phyloP scores from a whole-genome alignment of 2,329 filamentous ascomycete genomes.

The Microdochium trichocladiopsis region DNA sequence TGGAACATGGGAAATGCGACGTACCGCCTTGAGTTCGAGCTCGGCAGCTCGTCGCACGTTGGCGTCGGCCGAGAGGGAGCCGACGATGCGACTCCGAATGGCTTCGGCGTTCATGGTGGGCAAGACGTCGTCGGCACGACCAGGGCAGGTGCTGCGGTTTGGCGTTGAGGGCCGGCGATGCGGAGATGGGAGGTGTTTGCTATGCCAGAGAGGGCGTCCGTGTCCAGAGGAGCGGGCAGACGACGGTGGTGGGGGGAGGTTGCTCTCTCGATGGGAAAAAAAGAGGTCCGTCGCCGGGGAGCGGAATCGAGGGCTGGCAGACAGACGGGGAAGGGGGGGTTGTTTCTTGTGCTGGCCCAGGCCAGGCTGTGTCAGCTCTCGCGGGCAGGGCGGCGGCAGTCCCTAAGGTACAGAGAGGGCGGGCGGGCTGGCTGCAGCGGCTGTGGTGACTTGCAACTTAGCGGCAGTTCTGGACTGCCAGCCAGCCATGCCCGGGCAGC shows the following conservation, averaged over 20 bases:
- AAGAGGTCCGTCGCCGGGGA: background rate
- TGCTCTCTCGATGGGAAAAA: background rate
- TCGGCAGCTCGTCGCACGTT: conserved; percentile 72
- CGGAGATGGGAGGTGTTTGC: background rate
- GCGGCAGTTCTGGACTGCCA: too few species aligned
- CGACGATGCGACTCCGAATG: conserved; percentile 69
- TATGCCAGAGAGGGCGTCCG: background rate
- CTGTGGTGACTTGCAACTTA: too few species aligned
- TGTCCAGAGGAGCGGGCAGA: background rate
- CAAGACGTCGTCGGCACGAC: background rate
- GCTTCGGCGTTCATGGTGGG: conserved; percentile 64
- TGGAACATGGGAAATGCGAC: conserved; percentile 17
- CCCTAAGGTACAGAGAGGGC: too few species aligned
- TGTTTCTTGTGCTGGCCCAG: background rate
- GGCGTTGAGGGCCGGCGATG: background rate
- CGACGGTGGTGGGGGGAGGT: background rate
- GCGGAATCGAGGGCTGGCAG: background rate
- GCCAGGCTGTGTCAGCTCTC: background rate
- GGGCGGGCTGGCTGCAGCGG: too few species aligned
- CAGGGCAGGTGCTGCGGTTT: background rate
- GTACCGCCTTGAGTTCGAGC: conserved; percentile 74
- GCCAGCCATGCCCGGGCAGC: too few species aligned
- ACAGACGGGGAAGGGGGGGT: background rate
- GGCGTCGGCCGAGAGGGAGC: conserved; percentile 67
- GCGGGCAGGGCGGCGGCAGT: background rate